Conservation (phyloP, 148 eudicot genomes). For the Suaeda aralocaspica region DNA sequence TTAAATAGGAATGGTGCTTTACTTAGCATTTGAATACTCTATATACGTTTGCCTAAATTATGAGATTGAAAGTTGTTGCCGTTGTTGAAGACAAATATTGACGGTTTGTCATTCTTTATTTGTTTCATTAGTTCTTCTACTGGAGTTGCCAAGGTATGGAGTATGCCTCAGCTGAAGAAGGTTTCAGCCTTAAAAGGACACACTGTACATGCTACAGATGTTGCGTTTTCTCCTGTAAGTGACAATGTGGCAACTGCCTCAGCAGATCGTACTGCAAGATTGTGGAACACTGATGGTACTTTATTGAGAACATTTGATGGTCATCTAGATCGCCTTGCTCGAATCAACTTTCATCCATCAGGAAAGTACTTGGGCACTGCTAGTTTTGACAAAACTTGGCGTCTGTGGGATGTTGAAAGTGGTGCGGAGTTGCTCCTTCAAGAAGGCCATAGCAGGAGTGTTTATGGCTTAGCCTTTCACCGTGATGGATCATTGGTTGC, state of each 20-base stretch:
- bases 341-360: conserved; percentile 85
- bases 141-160: conserved; percentile 92
- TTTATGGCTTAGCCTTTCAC: conserved; percentile 80
- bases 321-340: conserved; percentile 88
- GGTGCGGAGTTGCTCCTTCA: conserved; percentile 89
- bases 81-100: conserved; percentile 8
- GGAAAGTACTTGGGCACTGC: conserved; percentile 92
- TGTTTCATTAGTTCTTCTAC: conserved; percentile 49
- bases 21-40: background rate
- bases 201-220: conserved; percentile 78
- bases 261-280: conserved; percentile 79
- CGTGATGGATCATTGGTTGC: conserved; percentile 91
- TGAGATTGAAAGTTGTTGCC: conserved; percentile 8
- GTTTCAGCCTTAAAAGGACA: conserved; percentile 76
- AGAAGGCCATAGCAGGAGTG: conserved; percentile 96
- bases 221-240: conserved; percentile 69
- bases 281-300: conserved; percentile 69
- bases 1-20: background rate
- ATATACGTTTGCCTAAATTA: background rate
- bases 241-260: conserved; percentile 78
- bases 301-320: conserved; percentile 65
- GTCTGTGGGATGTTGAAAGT: conserved; percentile 84
- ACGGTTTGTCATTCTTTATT: background rate
- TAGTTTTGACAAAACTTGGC: conserved; percentile 97
- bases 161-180: conserved; percentile 69